These are phyloP conservation scores for Turnera subulata DNA, from an alignment of 345 rosid species.

Conservation along the genomic window DNA sequence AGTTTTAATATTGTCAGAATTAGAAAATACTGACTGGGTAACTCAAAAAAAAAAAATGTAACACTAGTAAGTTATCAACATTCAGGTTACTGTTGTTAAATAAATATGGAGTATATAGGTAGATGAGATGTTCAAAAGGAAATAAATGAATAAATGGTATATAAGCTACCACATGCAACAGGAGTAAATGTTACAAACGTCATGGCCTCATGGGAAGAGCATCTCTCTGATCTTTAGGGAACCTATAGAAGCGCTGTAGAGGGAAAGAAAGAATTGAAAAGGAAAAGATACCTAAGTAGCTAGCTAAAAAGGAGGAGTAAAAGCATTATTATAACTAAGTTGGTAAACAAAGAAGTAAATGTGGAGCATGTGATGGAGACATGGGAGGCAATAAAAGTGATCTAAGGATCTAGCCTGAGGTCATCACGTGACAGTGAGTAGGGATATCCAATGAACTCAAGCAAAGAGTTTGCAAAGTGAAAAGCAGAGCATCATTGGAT, in stretches of 20 bases:
- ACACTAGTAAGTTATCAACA: no score
- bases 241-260: no score
- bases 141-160: no score
- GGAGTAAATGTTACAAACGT: no score
- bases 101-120: no score
- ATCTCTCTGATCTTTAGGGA: no score
- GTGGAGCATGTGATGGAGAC: conserved; percentile 29
- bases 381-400: conserved; percentile 8
- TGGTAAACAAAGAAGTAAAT: neutral
- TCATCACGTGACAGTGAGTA: conserved; percentile 34
- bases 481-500: conserved; percentile 11
- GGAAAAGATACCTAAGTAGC: neutral
- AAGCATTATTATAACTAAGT: neutral
- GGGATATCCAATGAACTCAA: conserved; percentile 17
- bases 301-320: neutral
- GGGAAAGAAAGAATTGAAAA: neutral
- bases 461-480: neutral
- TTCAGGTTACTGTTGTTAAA: no score
- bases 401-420: conserved; percentile 9
- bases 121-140: no score
- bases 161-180: neutral
- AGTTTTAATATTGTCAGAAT: no score
- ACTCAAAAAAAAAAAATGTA: no score
- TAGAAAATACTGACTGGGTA: no score
- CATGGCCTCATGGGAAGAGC: no score